A percentile compares a stretch with the other conserved stretches of the same genome.
Conservation (phyloP, 208 protist species). For the Trypanosoma avium region DNA sequence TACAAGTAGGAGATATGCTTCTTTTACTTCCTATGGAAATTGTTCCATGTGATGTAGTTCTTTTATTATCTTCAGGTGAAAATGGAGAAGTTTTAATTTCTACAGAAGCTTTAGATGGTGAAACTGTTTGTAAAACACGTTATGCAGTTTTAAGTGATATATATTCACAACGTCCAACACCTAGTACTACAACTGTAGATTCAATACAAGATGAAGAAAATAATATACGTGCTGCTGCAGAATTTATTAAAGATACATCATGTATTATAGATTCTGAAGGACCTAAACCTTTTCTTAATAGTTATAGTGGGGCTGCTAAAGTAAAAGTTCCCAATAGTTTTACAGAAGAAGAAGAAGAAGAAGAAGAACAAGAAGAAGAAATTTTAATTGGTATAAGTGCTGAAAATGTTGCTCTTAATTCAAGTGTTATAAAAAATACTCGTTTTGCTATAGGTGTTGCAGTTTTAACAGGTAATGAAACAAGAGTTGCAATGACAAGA, state of each 20-base stretch:
- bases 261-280: slow-evolving; percentile 52
- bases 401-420: slow-evolving; percentile 80
- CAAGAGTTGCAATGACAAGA: slow-evolving; percentile 89
- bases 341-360: slow-evolving; percentile 12
- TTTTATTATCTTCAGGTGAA: slow-evolving; percentile 72
- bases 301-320: slow-evolving; percentile 40
- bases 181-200: slow-evolving; percentile 69
- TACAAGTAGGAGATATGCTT: slow-evolving; percentile 80
- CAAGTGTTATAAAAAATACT: slow-evolving; percentile 81
- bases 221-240: slow-evolving; percentile 59
- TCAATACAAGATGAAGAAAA: slow-evolving; percentile 86
- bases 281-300: slow-evolving; percentile 59
- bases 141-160: slow-evolving; percentile 49
- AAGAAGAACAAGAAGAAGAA: slow-evolving; percentile 9
- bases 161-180: slow-evolving; percentile 22
- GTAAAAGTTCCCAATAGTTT: slow-evolving; percentile 23
- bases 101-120: slow-evolving; percentile 92
- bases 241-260: slow-evolving; percentile 38
- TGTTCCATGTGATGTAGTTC: slow-evolving; percentile 88
- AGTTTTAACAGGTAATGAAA: slow-evolving; percentile 94
- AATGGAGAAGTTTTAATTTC: slow-evolving; percentile 75
- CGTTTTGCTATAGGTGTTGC: slow-evolving; percentile 75
- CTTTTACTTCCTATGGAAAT: slow-evolving; percentile 66
- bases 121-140: slow-evolving; percentile 79
- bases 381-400: slow-evolving; percentile 29